phyloP scores from a whole-genome alignment of 371 early-diverging fungal species.

The Rhizopus stolonifer region DNA sequence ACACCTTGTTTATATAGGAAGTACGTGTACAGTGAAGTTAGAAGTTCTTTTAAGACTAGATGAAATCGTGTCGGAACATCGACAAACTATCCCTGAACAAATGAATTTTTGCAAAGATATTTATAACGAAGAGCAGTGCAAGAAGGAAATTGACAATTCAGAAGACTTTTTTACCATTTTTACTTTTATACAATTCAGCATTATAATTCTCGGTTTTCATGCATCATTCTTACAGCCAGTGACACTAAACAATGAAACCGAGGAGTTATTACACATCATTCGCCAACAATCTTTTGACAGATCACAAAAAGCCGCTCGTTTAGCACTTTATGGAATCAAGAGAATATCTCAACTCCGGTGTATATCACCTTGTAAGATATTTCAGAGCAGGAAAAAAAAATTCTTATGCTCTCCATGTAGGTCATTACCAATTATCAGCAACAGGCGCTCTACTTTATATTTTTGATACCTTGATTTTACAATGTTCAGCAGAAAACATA shows the following conservation, averaged over 20 bases:
- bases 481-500: constrained; percentile 1
- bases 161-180: background rate
- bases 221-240: constrained; percentile 16
- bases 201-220: constrained; percentile 3
- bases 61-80: constrained; percentile 9
- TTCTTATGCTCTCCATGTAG: background rate
- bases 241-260: background rate
- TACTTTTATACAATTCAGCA: constrained; percentile 9
- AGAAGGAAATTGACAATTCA: constrained; percentile 1
- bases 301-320: background rate
- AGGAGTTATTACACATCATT: constrained; percentile 7
- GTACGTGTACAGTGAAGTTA: constrained; percentile 15
- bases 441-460: constrained; percentile 4
- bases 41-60: constrained; percentile 15
- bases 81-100: constrained; percentile 3
- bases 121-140: constrained; percentile 1
- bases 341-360: background rate
- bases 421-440: constrained; percentile 6
- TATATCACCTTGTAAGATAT: constrained; percentile 9
- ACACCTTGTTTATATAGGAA: constrained; percentile 12
- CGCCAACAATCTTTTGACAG: constrained; percentile 7
- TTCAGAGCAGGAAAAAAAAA: too few species aligned
- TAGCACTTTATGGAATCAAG: constrained; percentile 4
- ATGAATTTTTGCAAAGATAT: constrained; percentile 8
- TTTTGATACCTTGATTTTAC: constrained; percentile 7